Base-by-base conservation (phyloP, 1,139 yeast genomes). In the Lodderomyces beijingensis region DNA sequence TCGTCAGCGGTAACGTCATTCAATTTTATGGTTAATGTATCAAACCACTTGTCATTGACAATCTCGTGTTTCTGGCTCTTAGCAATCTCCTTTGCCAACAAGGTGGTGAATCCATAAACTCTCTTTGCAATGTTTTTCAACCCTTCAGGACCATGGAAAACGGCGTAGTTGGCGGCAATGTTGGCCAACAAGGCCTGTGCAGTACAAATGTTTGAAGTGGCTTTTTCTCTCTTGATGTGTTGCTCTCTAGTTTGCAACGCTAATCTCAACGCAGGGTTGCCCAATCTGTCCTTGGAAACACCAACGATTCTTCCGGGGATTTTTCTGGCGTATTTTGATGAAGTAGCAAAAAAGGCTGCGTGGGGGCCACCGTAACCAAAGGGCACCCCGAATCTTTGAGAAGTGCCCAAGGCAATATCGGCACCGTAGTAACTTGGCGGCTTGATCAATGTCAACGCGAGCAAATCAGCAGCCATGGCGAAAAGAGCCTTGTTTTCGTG, bases 291-390 rank as follows among this genome's bases (percentile, higher is more conserved):
- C 57, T 86, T 87, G 31, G 95, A 79, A 34, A 86, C 79, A 52
- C 98, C 98, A 36, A 91, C 91, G 38, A 91, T 75, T 65, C 98
- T 77, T 28, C 98, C 98, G 3, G 98, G 98, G 57, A 91, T 87
- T 59, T 89, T 89, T 57, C 98, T 78, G 53, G 87, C 85, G 51
- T 84, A 74, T 41, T 77, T 73, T 41, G 78, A 74, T 16, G 78
- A 70, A 31, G 93, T 94, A 11, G 97, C 87, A 51, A 91, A 89
- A 65, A 87, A 91, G 0, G 96, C 98, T 33, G 98, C 98, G 57
- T 91, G 98, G 4, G 98, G 98, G 21, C 98, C 98, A 52, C 98
- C 98, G 53, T 80, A 91, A 10, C 97, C 98, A 63, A 89, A 77
- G 37, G 98, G 97, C 29, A 91, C 96, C 51, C 98, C 98, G 49